Base-by-base conservation (phyloP, 306 rosid genomes). In the Lablab purpureus region DNA sequence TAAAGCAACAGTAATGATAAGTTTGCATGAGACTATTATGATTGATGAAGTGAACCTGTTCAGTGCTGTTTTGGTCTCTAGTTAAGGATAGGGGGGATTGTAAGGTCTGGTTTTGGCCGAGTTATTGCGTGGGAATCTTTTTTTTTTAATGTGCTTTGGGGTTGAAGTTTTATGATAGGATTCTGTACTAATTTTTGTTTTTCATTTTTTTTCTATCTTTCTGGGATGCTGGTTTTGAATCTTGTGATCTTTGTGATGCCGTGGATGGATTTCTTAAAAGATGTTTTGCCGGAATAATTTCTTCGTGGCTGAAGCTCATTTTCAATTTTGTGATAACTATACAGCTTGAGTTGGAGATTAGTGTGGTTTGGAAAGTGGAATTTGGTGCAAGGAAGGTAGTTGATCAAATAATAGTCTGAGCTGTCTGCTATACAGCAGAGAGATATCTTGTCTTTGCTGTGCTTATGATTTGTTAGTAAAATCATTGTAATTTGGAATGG, bases 241-340 rank as follows among this genome's bases (percentile, higher is more conserved):
- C 75, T 52, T 78, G 67, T 77, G 79, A 83, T 83, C 87, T 76
- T 80, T 85, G 82, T 83, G 86, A 85, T 78, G 86, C 78, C 5
- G 81, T 86, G 45, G 85, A 71, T 88, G 85, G 88, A 49, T 74
- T 62, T 81, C 71, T 52, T 65, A 28, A 80, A 67, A 69, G 87
- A 59, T 71, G 60, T 91, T 91, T 84, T 84, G 73, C 77, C 83
- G 82, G 84, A 78, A 50, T 83, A 85, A 27, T 82, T 79, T 88
- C 81, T 43, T 78, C 81, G 73, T 67, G 68, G 67, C 77, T 84
- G 86, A 83, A 75, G 87, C 78, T 79, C 76, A 71, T 50, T 81
- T 56, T 81, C 49, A 52, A 47, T 85, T 77, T 80, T 76, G 76
- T 85, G 85, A 75, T 82, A 68, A 67, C 49, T 55, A 71, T 73